phyloP scores from a whole-genome alignment of 257 asterid species.

The Nicotiana obtusifolia region DNA sequence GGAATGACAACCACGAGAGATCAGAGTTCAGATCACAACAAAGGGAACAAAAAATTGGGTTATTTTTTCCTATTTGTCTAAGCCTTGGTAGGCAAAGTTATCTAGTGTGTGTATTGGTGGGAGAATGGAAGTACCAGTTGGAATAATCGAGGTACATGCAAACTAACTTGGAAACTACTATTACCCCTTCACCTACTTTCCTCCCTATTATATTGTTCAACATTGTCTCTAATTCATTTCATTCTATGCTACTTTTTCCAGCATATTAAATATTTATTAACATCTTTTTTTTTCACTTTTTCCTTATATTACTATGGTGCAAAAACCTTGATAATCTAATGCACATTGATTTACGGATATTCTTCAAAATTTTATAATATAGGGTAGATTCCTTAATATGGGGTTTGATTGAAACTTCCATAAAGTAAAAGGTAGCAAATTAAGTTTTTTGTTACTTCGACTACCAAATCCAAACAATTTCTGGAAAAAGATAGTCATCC shows the following conservation, averaged over 20 bases:
- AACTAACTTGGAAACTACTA: background rate
- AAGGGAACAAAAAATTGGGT: background rate
- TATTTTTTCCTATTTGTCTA: background rate
- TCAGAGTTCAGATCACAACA: background rate
- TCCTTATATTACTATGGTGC: background rate
- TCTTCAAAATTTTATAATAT: background rate
- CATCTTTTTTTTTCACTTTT: too few species aligned
- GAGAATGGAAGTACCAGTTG: background rate
- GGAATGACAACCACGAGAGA: too few species aligned
- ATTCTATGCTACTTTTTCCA: too few species aligned
- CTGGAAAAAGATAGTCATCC: background rate
- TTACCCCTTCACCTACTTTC: background rate
- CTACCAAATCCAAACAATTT: background rate
- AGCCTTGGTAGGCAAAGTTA: background rate
- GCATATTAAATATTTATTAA: too few species aligned
- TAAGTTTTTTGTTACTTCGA: background rate
- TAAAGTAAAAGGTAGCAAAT: background rate
- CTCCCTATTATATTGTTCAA: too few species aligned
- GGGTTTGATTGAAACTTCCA: background rate
- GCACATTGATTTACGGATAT: background rate
- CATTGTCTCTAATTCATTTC: too few species aligned
- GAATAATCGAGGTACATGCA: background rate
- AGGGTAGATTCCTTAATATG: background rate
- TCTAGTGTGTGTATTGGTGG: background rate
- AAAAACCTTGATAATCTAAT: background rate